These are phyloP conservation scores for Aspergillus sp. DNA, from an alignment of 2,329 filamentous ascomycete species.

Conservation along the genomic window DNA sequence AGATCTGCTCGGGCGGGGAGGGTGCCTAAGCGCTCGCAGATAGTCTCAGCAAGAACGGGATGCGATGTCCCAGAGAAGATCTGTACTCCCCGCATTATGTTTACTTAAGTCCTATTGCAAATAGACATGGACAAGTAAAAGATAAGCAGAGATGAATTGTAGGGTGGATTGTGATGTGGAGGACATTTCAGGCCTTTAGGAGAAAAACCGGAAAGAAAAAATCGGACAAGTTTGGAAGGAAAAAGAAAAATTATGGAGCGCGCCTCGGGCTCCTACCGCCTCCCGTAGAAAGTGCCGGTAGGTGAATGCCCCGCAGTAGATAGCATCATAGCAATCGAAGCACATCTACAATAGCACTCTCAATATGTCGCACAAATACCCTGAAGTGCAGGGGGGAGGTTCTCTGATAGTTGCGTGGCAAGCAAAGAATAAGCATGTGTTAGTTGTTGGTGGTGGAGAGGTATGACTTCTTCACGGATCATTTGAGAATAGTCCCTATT, in stretches of 20 bases:
- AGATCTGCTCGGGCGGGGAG: constrained; percentile 56
- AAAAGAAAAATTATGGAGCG: constrained; percentile 4
- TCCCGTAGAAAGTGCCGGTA: constrained; percentile 5
- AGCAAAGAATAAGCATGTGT: constrained; percentile 76
- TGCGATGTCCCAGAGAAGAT: constrained; percentile 66
- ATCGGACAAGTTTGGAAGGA: background rate
- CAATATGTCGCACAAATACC: constrained; percentile 56
- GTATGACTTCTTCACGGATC: constrained; percentile 45
- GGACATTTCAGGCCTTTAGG: no score
- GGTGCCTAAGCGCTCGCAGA: constrained; percentile 62
- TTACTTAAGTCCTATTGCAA: constrained; percentile 2
- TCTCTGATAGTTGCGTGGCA: constrained; percentile 97
- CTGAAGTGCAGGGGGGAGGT: constrained; percentile 80
- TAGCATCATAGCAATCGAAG: no score
- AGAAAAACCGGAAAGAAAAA: constrained; percentile 12
- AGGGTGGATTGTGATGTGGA: no score
- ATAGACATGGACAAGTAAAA: constrained; percentile 12
- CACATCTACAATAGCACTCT: background rate
- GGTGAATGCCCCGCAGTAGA: background rate
- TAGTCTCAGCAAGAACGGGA: constrained; percentile 58
- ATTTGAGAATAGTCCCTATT: no score
- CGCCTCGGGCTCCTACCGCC: constrained; percentile 9
- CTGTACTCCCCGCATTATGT: constrained; percentile 59
- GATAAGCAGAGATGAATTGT: constrained; percentile 1
- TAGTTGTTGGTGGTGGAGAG: constrained; percentile 95